Evolutionary conservation across 129 eudicot genomes (phyloP).

Genomic region (Flaveria ramosissima): DNA sequence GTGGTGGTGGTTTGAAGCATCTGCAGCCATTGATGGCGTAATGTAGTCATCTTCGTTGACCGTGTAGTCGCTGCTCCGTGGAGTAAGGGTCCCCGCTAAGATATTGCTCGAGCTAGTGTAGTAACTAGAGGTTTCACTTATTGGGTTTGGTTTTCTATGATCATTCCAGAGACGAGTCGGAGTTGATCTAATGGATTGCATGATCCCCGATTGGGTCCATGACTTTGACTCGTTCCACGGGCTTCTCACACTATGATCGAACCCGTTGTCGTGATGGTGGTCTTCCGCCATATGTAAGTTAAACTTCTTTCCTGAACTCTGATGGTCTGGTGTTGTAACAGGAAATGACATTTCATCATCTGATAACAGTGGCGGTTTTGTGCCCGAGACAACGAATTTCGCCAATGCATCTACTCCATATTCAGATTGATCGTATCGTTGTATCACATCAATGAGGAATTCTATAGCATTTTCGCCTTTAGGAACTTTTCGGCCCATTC

Average conservation of each 20-base stretch:
- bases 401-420: slow-evolving; percentile 69
- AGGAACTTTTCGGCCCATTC: slow-evolving; percentile 62
- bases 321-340: slow-evolving; percentile 36
- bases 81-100: slow-evolving; percentile 59
- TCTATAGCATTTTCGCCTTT: slow-evolving; percentile 71
- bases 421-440: slow-evolving; percentile 72
- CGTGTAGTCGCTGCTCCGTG: slow-evolving; percentile 70
- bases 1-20: slow-evolving; percentile 31
- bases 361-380: slow-evolving; percentile 60
- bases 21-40: slow-evolving; percentile 49
- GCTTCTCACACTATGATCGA: slow-evolving; percentile 71
- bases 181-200: slow-evolving; percentile 46
- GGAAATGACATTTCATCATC: slow-evolving; percentile 44
- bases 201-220: slow-evolving; percentile 55
- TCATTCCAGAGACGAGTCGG: slow-evolving; percentile 36
- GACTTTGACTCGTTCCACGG: slow-evolving; percentile 74
- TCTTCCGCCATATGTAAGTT: slow-evolving; percentile 38
- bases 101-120: slow-evolving; percentile 38
- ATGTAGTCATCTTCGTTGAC: slow-evolving; percentile 70
- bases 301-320: slow-evolving; percentile 42
- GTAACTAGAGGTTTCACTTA: too few species aligned
- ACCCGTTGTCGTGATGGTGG: slow-evolving; percentile 41
- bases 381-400: slow-evolving; percentile 67
- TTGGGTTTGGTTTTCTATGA: too few species aligned
- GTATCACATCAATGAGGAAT: slow-evolving; percentile 73